Percentiles rank a stretch among this genome's conserved stretches.
These are phyloP conservation scores for Ilex aquifolium DNA, from an alignment of 257 asterid species.

Conservation along the genomic window DNA sequence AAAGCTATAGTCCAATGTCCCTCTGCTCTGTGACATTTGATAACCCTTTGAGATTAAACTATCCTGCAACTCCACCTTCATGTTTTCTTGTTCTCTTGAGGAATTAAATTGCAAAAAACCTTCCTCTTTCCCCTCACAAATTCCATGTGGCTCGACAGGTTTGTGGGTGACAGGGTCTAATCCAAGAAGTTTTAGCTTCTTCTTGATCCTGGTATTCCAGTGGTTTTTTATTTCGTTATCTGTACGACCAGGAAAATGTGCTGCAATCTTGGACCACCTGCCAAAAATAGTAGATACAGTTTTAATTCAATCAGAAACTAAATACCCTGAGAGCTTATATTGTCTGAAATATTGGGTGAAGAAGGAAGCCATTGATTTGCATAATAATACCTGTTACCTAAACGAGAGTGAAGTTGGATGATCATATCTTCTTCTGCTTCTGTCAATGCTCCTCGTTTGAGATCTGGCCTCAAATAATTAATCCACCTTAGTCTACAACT, in stretches of 20 bases:
- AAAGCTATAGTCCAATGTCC: no score
- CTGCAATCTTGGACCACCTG: conserved; percentile 92
- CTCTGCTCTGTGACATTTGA: no score
- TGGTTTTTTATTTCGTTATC: conserved; percentile 51
- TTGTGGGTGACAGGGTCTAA: conserved; percentile 14
- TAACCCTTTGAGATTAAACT: no score
- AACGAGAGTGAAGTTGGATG: conserved; percentile 67
- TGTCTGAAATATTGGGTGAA: neutral
- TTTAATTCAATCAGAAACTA: neutral
- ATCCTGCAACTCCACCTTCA: no score
- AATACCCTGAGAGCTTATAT: neutral
- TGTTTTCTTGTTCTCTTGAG: no score
- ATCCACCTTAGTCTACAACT: conserved; percentile 19
- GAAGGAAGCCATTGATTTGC: neutral
- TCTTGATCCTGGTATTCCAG: conserved; percentile 54
- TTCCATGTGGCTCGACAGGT: no score
- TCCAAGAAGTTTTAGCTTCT: conserved; percentile 37
- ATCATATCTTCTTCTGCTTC: conserved; percentile 82
- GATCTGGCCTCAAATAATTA: conserved; percentile 75
- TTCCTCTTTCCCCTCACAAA: no score
- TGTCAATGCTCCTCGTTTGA: conserved; percentile 74
- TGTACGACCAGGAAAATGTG: conserved; percentile 48
- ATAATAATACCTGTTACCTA: conserved; percentile 63
- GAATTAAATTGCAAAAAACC: no score
- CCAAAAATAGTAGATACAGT: neutral